These are phyloP conservation scores for Physcomitrellopsis africana DNA, from an alignment of 225 moss, liverwort and hornwort genomes.

Conservation along the genomic window DNA sequence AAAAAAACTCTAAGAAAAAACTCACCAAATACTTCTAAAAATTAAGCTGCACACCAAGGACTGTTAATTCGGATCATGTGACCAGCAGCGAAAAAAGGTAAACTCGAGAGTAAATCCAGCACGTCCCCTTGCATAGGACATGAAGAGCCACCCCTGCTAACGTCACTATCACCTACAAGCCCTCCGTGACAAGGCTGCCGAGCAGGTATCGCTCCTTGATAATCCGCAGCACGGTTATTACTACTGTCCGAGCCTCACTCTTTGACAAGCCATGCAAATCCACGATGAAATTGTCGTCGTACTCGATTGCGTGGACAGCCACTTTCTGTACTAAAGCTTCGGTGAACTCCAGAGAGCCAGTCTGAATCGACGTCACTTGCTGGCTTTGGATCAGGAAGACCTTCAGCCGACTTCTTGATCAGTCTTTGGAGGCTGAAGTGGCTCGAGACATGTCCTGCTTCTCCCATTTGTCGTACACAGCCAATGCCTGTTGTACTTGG, in stretches of 20 bases:
- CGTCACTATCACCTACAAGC: constrained; percentile 58
- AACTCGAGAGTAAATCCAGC: no score
- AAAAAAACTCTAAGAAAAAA: no score
- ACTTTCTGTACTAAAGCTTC: constrained; percentile 56
- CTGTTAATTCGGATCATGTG: no score
- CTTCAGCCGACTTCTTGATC: constrained; percentile 72
- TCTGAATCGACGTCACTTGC: not conserved
- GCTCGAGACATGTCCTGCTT: constrained; percentile 68
- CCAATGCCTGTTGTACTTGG: constrained; percentile 59
- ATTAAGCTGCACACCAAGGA: no score
- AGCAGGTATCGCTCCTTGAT: constrained; percentile 55
- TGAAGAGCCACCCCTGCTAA: constrained; percentile 49
- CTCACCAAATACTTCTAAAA: no score
- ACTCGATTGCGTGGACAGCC: constrained; percentile 51
- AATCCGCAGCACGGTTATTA: constrained; percentile 60
- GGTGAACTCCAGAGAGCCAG: constrained; percentile 47
- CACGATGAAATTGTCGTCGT: constrained; percentile 36
- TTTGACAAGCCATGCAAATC: constrained; percentile 72
- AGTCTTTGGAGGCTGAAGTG: constrained; percentile 57
- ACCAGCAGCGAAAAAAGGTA: no score
- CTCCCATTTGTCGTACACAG: constrained; percentile 70
- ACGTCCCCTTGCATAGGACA: constrained; percentile 57
- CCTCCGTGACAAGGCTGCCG: constrained; percentile 42
- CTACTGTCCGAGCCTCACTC: constrained; percentile 63
- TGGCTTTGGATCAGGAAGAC: constrained; percentile 31